A percentile compares a stretch with the other conserved stretches of the same genome.
These are phyloP conservation scores for Coniosporium apollinis DNA, from an alignment of 495 filamentous ascomycete species.

Conservation along the genomic window DNA sequence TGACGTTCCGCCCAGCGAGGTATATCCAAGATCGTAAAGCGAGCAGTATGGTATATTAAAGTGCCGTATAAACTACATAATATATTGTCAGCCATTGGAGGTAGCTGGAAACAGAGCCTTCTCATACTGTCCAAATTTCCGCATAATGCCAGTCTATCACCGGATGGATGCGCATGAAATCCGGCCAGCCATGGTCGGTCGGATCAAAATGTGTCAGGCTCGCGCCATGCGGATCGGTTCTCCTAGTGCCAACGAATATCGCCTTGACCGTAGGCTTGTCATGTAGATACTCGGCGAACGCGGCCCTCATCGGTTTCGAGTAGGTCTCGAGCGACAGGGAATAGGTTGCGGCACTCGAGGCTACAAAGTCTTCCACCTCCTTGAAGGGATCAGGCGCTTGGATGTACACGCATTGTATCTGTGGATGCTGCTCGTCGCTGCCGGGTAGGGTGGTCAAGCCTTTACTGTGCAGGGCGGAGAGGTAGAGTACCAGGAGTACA, in stretches of 20 bases:
- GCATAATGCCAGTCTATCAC: conserved; percentile 96
- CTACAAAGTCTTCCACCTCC: conserved; percentile 74
- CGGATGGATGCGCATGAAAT: conserved; percentile 84
- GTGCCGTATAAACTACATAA: conserved; percentile 57
- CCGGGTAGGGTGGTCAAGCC: conserved; percentile 17
- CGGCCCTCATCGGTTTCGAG: conserved; percentile 56
- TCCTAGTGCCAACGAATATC: conserved; percentile 79
- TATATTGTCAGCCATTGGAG: no score
- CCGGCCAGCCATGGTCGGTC: conserved; percentile 82
- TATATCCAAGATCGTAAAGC: conserved; percentile 76
- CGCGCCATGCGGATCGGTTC: conserved; percentile 84
- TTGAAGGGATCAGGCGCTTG: conserved; percentile 62
- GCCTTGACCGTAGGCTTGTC: conserved; percentile 49
- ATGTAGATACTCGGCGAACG: conserved; percentile 60
- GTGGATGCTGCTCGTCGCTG: no score
- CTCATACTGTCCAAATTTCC: conserved; percentile 80
- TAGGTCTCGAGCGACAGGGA: conserved; percentile 63
- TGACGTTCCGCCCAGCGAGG: conserved; percentile 70
- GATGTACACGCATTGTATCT: conserved; percentile 76
- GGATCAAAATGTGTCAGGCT: conserved; percentile 60
- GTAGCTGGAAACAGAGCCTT: no score
- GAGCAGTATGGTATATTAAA: conserved; percentile 63
- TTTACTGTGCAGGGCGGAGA: conserved; percentile 42
- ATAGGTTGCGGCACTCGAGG: conserved; percentile 42
- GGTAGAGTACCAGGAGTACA: conserved; percentile 76